Evolutionary conservation across 805 yeast genomes (phyloP).

Genomic region (Saccharomyces jurei): DNA sequence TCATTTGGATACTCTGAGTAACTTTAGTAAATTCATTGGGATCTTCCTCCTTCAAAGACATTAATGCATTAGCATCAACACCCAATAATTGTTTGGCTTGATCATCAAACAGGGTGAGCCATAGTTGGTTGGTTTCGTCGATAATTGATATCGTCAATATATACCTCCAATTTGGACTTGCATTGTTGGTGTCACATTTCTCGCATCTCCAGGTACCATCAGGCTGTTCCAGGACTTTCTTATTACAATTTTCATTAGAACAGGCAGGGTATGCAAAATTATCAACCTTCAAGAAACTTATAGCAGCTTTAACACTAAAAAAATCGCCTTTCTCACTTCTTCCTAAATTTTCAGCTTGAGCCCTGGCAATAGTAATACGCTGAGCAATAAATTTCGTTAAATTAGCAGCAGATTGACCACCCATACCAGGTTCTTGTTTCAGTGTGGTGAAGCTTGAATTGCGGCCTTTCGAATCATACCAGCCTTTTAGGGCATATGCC

Average conservation of each 20-base stretch:
- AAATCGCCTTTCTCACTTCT: conserved; percentile 71
- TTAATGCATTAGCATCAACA: conserved; percentile 51
- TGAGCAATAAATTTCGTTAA: conserved; percentile 39
- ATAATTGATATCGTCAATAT: conserved; percentile 67
- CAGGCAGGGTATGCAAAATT: conserved; percentile 89
- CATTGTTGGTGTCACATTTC: conserved; percentile 66
- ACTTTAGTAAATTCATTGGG: conserved; percentile 38
- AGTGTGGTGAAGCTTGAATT: conserved; percentile 53
- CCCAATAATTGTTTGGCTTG: conserved; percentile 66
- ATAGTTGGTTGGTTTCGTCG: conserved; percentile 75
- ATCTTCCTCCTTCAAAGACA: conserved; percentile 39
- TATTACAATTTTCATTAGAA: conserved; percentile 63
- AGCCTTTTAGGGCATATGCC: conserved; percentile 82
- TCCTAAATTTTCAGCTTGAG: conserved; percentile 62
- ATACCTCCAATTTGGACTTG: conserved; percentile 70
- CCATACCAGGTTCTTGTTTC: conserved; percentile 42
- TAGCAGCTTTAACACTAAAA: conserved; percentile 65
- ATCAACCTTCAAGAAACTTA: conserved; percentile 64
- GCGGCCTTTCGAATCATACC: conserved; percentile 83
- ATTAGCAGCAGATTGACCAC: conserved; percentile 27
- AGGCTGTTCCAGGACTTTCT: conserved; percentile 69
- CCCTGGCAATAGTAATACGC: conserved; percentile 60
- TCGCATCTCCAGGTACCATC: conserved; percentile 90
- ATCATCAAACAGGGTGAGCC: conserved; percentile 83
- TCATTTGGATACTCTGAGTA: conserved; percentile 48